Evolutionary conservation across 225 moss, liverwort and hornwort species (phyloP).

Genomic region (Physcomitrellopsis africana): DNA sequence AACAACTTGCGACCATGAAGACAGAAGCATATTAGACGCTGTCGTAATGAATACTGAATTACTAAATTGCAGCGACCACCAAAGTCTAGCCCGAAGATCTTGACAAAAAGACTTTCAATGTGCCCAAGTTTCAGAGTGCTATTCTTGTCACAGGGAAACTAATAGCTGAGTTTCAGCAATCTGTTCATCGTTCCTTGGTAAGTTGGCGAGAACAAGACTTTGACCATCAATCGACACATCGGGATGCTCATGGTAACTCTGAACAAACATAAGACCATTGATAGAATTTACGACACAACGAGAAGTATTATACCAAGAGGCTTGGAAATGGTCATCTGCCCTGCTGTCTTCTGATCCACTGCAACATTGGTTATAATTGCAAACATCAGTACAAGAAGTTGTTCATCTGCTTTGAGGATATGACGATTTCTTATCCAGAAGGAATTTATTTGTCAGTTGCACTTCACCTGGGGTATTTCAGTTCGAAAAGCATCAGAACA

Average conservation of each 20-base stretch:
- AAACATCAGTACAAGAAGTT: constrained; percentile 22
- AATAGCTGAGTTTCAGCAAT: too few species aligned
- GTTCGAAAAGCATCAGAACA: constrained; percentile 29
- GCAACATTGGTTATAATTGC: constrained; percentile 24
- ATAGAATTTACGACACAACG: constrained; percentile 24
- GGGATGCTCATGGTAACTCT: background rate
- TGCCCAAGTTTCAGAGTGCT: constrained; percentile 3
- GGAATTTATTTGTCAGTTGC: background rate
- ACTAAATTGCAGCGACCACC: constrained; percentile 15
- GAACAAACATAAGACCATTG: background rate
- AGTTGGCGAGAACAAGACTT: constrained; percentile 7
- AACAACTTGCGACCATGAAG: background rate
- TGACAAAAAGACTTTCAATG: constrained; percentile 13
- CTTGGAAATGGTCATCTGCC: constrained; percentile 52
- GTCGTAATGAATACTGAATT: background rate
- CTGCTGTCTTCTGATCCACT: constrained; percentile 47
- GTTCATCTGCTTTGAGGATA: constrained; percentile 1
- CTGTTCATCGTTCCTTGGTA: background rate
- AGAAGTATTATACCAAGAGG: constrained; percentile 52
- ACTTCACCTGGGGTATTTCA: background rate
- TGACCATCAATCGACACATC: background rate
- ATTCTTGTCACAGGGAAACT: constrained; percentile 16
- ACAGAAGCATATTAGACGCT: background rate
- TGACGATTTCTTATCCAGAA: background rate
- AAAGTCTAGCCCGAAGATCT: background rate